Percentiles rank a stretch among this genome's conserved stretches.
Conservation (phyloP, 2,329 filamentous ascomycete species). For the Neophaeococcomyces aloes region DNA sequence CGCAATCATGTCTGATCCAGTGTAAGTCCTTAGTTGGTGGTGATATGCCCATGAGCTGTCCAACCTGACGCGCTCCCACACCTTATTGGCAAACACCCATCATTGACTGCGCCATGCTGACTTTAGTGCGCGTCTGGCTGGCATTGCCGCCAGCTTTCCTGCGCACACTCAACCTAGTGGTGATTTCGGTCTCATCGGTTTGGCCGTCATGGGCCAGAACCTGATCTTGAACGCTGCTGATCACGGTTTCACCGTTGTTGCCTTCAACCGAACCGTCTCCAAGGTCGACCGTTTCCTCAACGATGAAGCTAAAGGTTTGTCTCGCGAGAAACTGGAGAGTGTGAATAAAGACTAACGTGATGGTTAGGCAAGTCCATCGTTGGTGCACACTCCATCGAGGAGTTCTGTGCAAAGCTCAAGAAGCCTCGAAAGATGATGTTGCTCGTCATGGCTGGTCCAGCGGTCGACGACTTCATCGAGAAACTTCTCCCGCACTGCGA, state of each 20-base stretch:
- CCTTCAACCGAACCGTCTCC: constrained; percentile 95
- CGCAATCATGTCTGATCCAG: constrained; percentile 22
- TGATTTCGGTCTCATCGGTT: constrained; percentile 86
- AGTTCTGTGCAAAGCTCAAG: constrained; percentile 96
- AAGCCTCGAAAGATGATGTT: constrained; percentile 94
- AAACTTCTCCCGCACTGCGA: constrained; percentile 74
- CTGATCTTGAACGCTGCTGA: constrained; percentile 83
- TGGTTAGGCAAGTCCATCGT: constrained; percentile 73
- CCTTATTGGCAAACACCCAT: background rate
- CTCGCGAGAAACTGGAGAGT: background rate
- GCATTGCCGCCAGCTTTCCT: constrained; percentile 58
- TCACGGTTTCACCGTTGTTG: constrained; percentile 90
- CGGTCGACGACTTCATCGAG: constrained; percentile 98
- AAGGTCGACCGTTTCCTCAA: constrained; percentile 93
- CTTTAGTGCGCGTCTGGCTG: constrained; percentile 62
- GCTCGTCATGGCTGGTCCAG: constrained; percentile 95
- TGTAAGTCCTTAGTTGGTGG: constrained; percentile 14
- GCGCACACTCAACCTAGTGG: constrained; percentile 49
- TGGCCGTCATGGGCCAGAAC: constrained; percentile 86
- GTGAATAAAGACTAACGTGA: constrained; percentile 30
- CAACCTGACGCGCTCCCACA: background rate
- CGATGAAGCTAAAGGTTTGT: constrained; percentile 72
- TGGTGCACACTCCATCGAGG: constrained; percentile 84
- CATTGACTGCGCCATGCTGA: constrained; percentile 29
- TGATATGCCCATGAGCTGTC: background rate